phyloP scores from a whole-genome alignment of 306 rosid genomes.

The Benincasa hispida region DNA sequence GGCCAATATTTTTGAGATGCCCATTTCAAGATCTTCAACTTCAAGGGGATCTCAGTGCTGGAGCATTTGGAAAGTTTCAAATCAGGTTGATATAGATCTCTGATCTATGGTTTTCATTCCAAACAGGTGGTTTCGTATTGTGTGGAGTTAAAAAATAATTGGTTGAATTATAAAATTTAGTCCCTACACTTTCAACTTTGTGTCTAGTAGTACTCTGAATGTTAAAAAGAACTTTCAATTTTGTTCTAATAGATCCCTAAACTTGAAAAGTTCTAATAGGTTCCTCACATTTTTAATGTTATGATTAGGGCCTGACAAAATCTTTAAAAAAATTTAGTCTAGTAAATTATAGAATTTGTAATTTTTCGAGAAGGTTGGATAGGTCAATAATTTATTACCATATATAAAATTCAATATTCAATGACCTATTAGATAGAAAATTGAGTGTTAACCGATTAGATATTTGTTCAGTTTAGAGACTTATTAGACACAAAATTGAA shows the following conservation, averaged over 20 bases:
- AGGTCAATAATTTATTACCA: background rate
- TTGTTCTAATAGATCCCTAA: background rate
- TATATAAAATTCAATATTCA: background rate
- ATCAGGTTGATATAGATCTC: constrained; percentile 29
- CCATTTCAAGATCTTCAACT: constrained; percentile 76
- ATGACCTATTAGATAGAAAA: background rate
- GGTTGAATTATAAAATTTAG: background rate
- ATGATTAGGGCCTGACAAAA: background rate
- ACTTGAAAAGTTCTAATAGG: background rate
- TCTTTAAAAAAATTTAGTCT: background rate
- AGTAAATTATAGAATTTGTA: background rate
- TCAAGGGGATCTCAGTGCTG: constrained; percentile 74
- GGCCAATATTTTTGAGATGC: constrained; percentile 68
- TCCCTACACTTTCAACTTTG: background rate
- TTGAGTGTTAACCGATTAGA: background rate
- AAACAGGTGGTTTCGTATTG: background rate
- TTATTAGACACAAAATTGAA: background rate
- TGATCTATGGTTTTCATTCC: background rate
- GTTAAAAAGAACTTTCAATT: background rate
- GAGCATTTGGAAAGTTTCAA: constrained; percentile 98
- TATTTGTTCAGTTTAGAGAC: background rate
- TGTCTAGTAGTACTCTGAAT: background rate
- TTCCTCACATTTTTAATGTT: background rate
- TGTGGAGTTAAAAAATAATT: background rate
- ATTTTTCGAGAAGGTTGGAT: background rate